Percentiles rank a stretch among this genome's conserved stretches.
Evolutionary conservation across 2,329 filamentous ascomycete species (phyloP).

Genomic region (Epichloe sylvatica): DNA sequence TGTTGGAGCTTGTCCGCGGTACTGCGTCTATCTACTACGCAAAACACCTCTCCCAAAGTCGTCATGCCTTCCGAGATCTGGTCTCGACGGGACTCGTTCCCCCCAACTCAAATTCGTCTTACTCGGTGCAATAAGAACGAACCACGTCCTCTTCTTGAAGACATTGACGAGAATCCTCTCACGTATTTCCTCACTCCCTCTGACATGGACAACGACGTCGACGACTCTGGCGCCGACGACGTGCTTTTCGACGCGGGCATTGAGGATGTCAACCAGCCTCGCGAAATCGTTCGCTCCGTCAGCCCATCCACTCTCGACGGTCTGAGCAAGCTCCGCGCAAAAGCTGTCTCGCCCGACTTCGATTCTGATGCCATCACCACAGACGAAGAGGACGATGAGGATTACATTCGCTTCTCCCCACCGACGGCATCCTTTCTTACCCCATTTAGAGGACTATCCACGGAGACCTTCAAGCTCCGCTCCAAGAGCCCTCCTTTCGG

Average conservation of each 20-base stretch:
- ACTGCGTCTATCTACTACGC: neutral
- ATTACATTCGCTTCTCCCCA: constrained; percentile 36
- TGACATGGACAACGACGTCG: constrained; percentile 25
- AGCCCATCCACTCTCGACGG: constrained; percentile 43
- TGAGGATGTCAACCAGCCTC: constrained; percentile 32
- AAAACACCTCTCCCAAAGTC: neutral
- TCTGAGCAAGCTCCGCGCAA: constrained; percentile 28
- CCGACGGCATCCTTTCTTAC: constrained; percentile 23
- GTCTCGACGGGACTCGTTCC: constrained; percentile 34
- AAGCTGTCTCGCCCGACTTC: constrained; percentile 22
- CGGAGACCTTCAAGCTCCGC: constrained; percentile 20
- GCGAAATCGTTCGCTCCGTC: constrained; percentile 36
- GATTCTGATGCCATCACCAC: constrained; percentile 29
- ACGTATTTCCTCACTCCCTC: constrained; percentile 42
- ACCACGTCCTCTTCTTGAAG: constrained; percentile 29
- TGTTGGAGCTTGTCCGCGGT: too few relatives aligned
- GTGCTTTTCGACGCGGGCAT: constrained; percentile 45
- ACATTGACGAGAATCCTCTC: constrained; percentile 39
- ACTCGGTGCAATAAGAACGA: constrained; percentile 21
- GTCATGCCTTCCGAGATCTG: constrained; percentile 23
- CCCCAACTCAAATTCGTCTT: constrained; percentile 37
- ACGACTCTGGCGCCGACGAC: constrained; percentile 28
- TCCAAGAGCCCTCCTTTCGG: constrained; percentile 20
- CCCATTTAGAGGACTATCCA: constrained; percentile 29
- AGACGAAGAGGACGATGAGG: constrained; percentile 34